A percentile compares a stretch with the other conserved stretches of the same genome.
These are phyloP conservation scores for Colletotrichum sp. DNA, from an alignment of 2,329 filamentous ascomycete genomes.

Conservation along the genomic window DNA sequence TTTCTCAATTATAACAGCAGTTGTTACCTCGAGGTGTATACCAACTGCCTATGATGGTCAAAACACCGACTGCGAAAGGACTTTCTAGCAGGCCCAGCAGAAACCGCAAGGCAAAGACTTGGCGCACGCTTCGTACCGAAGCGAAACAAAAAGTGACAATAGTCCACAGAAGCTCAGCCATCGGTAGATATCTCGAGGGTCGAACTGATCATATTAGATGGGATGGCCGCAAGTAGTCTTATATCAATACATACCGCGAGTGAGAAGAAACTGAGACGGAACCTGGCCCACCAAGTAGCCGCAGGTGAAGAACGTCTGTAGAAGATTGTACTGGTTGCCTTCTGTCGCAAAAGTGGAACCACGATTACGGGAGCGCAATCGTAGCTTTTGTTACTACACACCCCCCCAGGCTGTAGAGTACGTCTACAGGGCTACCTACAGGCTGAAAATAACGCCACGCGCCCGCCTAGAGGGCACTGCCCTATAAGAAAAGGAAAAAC, in stretches of 20 bases:
- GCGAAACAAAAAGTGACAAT: background rate
- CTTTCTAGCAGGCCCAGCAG: background rate
- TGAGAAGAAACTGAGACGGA: background rate
- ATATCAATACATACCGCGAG: background rate
- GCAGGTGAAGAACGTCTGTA: background rate
- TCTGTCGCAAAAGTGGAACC: too few species aligned
- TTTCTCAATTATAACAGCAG: rapidly evolving
- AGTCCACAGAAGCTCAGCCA: background rate
- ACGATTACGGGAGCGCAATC: too few species aligned
- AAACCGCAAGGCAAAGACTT: background rate
- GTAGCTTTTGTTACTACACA: too few species aligned
- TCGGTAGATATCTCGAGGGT: background rate
- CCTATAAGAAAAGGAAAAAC: too few species aligned
- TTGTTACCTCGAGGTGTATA: background rate
- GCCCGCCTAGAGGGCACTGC: too few species aligned
- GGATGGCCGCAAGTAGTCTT: background rate
- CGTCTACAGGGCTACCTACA: too few species aligned
- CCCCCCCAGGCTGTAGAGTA: too few species aligned
- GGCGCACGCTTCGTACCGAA: background rate
- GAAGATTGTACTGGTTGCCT: background rate
- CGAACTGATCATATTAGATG: background rate
- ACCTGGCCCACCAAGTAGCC: background rate
- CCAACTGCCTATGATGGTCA: background rate
- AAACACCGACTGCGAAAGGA: background rate
- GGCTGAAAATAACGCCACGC: too few species aligned